These are phyloP conservation scores for Lentinula aciculospora DNA, from an alignment of 768 basidiomycete species.

Conservation along the genomic window DNA sequence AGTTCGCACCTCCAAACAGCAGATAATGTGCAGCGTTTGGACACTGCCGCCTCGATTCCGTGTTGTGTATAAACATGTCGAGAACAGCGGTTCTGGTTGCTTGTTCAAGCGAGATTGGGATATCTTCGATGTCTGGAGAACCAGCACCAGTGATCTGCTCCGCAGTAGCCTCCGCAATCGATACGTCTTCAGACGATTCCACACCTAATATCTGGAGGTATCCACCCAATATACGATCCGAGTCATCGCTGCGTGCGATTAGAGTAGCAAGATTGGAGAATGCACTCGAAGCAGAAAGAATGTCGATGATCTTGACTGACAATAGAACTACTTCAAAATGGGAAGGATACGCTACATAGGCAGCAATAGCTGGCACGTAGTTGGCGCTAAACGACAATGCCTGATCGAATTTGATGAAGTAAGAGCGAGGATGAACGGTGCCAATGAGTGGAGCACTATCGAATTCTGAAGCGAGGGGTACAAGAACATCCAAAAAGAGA, in stretches of 20 bases:
- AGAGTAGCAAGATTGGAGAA: slow-evolving; percentile 74
- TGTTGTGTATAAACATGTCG: slow-evolving; percentile 77
- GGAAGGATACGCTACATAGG: slow-evolving; percentile 68
- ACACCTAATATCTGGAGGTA: slow-evolving; percentile 63
- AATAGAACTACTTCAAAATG: slow-evolving; percentile 73
- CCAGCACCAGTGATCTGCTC: slow-evolving; percentile 72
- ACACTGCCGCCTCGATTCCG: slow-evolving; percentile 50
- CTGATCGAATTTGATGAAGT: slow-evolving; percentile 71
- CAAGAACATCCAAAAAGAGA: slow-evolving; percentile 82
- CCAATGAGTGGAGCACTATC: slow-evolving; percentile 51
- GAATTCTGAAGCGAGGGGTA: slow-evolving; percentile 70
- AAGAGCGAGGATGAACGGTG: slow-evolving; percentile 55
- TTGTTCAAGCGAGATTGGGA: slow-evolving; percentile 48
- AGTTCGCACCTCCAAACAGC: slow-evolving; percentile 62
- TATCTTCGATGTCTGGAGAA: slow-evolving; percentile 48
- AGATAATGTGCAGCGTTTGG: slow-evolving; percentile 89
- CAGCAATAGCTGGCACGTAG: slow-evolving; percentile 76
- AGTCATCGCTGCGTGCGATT: slow-evolving; percentile 76
- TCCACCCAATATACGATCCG: slow-evolving; percentile 78
- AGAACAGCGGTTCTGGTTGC: slow-evolving; percentile 73
- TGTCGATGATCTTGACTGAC: slow-evolving; percentile 69
- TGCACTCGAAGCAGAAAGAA: slow-evolving; percentile 59
- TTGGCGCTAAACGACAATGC: slow-evolving; percentile 63
- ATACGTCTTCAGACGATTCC: slow-evolving; percentile 58
- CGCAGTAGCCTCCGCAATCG: slow-evolving; percentile 50